These are phyloP conservation scores for Cystobasidium pallidum DNA, from an alignment of 1,284 basidiomycete genomes.

Conservation along the genomic window DNA sequence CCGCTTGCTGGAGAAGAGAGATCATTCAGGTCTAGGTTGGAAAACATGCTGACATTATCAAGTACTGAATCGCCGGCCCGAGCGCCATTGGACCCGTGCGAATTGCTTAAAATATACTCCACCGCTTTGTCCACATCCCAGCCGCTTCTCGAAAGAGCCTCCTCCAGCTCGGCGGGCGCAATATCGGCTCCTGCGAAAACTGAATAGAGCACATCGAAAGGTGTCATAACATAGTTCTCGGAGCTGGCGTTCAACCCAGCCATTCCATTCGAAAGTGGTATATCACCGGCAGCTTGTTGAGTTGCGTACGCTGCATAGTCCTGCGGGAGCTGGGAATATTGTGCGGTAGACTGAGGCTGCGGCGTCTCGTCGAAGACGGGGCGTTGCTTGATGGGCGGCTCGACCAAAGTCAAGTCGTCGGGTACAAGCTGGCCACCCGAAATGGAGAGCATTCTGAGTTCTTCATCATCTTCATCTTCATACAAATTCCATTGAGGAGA, in stretches of 20 bases:
- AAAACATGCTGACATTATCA: slow-evolving; percentile 30
- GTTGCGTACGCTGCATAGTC: not conserved
- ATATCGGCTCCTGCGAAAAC: slow-evolving; percentile 84
- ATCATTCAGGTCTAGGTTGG: slow-evolving; percentile 28
- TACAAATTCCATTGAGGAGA: slow-evolving; percentile 33
- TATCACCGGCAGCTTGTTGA: not conserved
- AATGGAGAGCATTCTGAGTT: slow-evolving; percentile 54
- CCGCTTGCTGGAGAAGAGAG: slow-evolving; percentile 13
- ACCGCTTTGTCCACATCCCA: slow-evolving; percentile 96
- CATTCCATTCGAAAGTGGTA: not conserved
- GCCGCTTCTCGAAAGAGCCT: slow-evolving; percentile 80
- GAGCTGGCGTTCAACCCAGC: slow-evolving; percentile 31
- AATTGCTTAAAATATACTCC: slow-evolving; percentile 78
- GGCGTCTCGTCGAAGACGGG: slow-evolving; percentile 37
- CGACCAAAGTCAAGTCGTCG: slow-evolving; percentile 34
- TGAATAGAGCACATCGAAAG: slow-evolving; percentile 90
- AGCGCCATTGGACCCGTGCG: slow-evolving; percentile 53
- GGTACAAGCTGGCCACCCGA: slow-evolving; percentile 36
- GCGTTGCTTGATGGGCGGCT: slow-evolving; percentile 37
- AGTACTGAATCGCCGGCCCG: slow-evolving; percentile 56
- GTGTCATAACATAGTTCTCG: slow-evolving; percentile 69
- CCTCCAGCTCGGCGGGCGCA: slow-evolving; percentile 86
- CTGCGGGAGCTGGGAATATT: slow-evolving; percentile 41
- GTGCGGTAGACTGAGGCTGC: slow-evolving; percentile 39
- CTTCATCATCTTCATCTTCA: slow-evolving; percentile 71